Base-by-base conservation (phyloP, 1,284 basidiomycete genomes). In the Amylostereum chailletii region DNA sequence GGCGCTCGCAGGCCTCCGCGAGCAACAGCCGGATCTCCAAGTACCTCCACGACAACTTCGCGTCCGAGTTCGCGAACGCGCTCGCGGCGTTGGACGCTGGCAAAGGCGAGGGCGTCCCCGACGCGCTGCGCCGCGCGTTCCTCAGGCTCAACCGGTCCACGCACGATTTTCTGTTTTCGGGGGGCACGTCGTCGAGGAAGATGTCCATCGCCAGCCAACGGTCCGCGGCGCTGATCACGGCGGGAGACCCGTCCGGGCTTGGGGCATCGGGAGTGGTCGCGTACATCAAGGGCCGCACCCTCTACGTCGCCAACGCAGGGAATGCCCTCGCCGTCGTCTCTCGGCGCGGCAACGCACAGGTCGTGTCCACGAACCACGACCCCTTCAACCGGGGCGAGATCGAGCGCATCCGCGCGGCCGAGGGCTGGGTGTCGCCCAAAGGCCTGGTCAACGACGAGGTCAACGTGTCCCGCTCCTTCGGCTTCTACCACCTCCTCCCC, bases 391-490 rank as follows among this genome's bases (percentile, higher is more conserved):
- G 86, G 29, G 71, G 74, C 19, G 96, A 99, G 69, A 92, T 86
- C 2, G 75, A 77, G 11, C 79, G 94, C 26, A 97, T 99, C 54
- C 84, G 96, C 33, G 74, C 81, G 0, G 91, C 94, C 2, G 96
- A 98, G 66, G 94, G 94, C 0, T 99, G 92, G 90, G 87, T 99
- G 37, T 94, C 94, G 3, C 88, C 92, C n/a, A 84, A 88, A 54
- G 95, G 95, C 4, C 74, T 88, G 32, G 86, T 99, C 57, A 96
- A 96, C 66, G 93, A 97, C 63, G 88, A 93, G 60, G 81, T 92
- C 53, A 90, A 94, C 57, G 81, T 94, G 3, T 94, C 95, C 8
- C 81, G 94, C 36, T 89, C 91, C 0, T 98, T 98, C 65, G 95
- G 95, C 0, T 94, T 90, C 70, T 98, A 87, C 71, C 86, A 94